These are phyloP conservation scores for Phialophora chinensis DNA, from an alignment of 2,329 filamentous ascomycete genomes.

Conservation along the genomic window DNA sequence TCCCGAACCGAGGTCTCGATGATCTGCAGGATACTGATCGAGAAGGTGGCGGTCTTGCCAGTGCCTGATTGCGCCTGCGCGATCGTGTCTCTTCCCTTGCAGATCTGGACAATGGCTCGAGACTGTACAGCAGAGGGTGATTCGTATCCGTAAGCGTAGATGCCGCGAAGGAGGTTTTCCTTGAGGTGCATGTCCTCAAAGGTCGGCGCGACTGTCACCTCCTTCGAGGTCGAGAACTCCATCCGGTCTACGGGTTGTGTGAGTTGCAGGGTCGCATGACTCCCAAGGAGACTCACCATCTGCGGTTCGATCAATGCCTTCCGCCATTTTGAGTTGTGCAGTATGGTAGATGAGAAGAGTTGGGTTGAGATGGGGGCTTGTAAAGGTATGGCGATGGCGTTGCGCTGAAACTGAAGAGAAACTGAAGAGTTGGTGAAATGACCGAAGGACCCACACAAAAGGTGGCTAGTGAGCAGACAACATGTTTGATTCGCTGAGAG, in stretches of 20 bases:
- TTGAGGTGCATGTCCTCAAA: constrained; percentile 97
- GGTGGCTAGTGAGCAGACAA: background rate
- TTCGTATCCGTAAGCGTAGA: constrained; percentile 98
- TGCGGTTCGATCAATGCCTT: constrained; percentile 87
- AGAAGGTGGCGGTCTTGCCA: constrained; percentile 95
- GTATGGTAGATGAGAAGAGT: background rate
- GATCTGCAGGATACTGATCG: constrained; percentile 93
- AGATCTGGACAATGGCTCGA: constrained; percentile 96
- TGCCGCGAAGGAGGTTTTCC: constrained; percentile 93
- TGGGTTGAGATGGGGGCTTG: background rate
- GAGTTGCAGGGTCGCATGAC: background rate
- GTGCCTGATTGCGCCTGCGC: constrained; percentile 97
- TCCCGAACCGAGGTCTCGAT: constrained; percentile 93
- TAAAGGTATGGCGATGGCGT: background rate
- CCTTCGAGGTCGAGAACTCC: constrained; percentile 98
- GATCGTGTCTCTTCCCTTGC: constrained; percentile 98
- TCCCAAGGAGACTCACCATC: constrained; percentile 59
- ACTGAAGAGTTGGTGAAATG: background rate
- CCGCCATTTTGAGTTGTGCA: constrained; percentile 71
- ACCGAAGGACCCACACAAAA: background rate
- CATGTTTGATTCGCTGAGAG: background rate
- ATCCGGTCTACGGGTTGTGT: constrained; percentile 71
- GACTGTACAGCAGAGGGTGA: constrained; percentile 97
- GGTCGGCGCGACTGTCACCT: constrained; percentile 89
- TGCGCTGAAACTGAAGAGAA: background rate